A percentile compares a stretch with the other conserved stretches of the same genome.
Conservation (phyloP, 2,329 filamentous ascomycete genomes). For the Tolypocladium tundrense region DNA sequence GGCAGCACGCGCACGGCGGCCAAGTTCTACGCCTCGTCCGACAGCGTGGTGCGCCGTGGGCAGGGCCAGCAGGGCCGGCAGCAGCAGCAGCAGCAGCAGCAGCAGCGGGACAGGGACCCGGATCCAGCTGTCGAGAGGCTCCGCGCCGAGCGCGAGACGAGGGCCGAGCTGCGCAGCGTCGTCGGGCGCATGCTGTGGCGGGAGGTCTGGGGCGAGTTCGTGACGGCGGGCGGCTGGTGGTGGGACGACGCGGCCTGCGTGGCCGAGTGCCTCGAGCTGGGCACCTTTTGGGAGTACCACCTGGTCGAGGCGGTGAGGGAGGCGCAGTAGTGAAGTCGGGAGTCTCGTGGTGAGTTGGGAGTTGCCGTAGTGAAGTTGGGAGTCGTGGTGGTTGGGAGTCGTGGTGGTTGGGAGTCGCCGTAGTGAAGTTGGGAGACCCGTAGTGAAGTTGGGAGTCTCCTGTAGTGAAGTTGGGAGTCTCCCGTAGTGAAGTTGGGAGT, state of each 20-base stretch:
- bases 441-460: too few species aligned
- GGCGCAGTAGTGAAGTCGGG: too few species aligned
- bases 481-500: too few species aligned
- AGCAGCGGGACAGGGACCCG: slow-evolving; percentile 6
- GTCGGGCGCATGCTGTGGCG: slow-evolving; percentile 50
- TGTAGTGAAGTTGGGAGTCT: too few species aligned
- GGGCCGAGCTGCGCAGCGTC: slow-evolving; percentile 38
- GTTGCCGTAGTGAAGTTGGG: too few species aligned
- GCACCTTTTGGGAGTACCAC: slow-evolving; percentile 50
- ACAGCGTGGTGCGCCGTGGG: slow-evolving; percentile 9
- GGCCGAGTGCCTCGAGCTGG: slow-evolving; percentile 41
- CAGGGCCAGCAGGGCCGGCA: neutral
- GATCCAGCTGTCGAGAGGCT: slow-evolving; percentile 13
- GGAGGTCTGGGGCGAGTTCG: slow-evolving; percentile 47
- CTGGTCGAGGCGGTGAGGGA: slow-evolving; percentile 38
- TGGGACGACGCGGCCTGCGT: slow-evolving; percentile 48
- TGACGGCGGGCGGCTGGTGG: slow-evolving; percentile 45
- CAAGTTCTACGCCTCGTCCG: slow-evolving; percentile 36
- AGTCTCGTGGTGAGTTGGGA: too few species aligned
- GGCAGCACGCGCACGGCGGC: slow-evolving; percentile 37
- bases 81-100: slow-evolving; percentile 6
- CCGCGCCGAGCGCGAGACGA: slow-evolving; percentile 18
- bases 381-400: too few species aligned
- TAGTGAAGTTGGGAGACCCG: too few species aligned
- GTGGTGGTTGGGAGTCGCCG: too few species aligned